Evolutionary conservation across 2,329 filamentous ascomycete genomes (phyloP).

Genomic region (Exophiala sideris): DNA sequence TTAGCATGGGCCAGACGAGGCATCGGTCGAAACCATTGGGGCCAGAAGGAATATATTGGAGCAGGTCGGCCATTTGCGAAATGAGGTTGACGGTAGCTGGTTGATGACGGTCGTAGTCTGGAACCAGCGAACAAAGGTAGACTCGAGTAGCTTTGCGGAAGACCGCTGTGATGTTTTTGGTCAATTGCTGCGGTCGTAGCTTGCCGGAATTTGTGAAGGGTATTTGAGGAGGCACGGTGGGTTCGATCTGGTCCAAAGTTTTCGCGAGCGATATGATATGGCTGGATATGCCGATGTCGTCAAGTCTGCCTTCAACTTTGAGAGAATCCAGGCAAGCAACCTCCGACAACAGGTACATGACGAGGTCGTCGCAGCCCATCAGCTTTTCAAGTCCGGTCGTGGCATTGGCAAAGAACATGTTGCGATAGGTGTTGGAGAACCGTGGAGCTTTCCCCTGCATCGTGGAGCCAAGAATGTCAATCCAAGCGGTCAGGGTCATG

Average conservation of each 20-base stretch:
- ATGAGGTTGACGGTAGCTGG: conserved; percentile 72
- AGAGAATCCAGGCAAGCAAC: conserved; percentile 93
- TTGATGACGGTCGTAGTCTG: conserved; percentile 75
- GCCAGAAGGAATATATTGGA: conserved; percentile 79
- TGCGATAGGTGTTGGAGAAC: conserved; percentile 92
- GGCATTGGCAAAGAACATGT: conserved; percentile 71
- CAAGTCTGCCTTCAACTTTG: conserved; percentile 72
- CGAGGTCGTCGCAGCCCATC: conserved; percentile 94
- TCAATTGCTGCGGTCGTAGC: conserved; percentile 77
- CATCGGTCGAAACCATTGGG: conserved; percentile 81
- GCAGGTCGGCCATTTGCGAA: conserved; percentile 69
- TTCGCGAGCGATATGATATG: conserved; percentile 85
- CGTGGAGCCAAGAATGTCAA: conserved; percentile 91
- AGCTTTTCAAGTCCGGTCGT: conserved; percentile 79
- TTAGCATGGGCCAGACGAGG: conserved; percentile 87
- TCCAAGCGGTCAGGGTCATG: conserved; percentile 93
- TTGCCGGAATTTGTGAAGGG: conserved; percentile 63
- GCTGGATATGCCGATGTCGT: conserved; percentile 79
- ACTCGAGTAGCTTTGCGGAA: conserved; percentile 92
- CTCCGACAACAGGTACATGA: conserved; percentile 98
- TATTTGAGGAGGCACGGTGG: conserved; percentile 57
- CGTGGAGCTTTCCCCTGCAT: conserved; percentile 82
- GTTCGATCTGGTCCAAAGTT: conserved; percentile 34
- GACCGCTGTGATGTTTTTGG: conserved; percentile 81
- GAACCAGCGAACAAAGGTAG: conserved; percentile 93